These are phyloP conservation scores for Rhododendron griersonianum DNA, from an alignment of 148 eudicot species.

Conservation along the genomic window DNA sequence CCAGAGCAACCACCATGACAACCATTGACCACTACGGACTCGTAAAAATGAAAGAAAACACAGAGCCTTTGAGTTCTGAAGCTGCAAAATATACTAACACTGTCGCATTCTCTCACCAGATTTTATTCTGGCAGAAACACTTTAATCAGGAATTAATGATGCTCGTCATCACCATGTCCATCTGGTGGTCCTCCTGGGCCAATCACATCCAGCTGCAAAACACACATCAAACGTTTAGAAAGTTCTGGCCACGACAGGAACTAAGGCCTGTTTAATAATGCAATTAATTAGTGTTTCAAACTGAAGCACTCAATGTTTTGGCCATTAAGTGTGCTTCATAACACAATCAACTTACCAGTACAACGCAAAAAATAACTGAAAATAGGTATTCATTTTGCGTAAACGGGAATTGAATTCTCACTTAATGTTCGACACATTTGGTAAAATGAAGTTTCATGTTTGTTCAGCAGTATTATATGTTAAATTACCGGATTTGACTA, in stretches of 20 bases:
- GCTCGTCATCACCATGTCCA: slow-evolving; percentile 56
- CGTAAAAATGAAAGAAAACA: slow-evolving; percentile 26
- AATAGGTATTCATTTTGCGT: background rate
- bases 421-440: background rate
- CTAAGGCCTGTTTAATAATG: background rate
- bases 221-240: background rate
- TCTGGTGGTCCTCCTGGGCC: slow-evolving; percentile 89
- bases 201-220: slow-evolving; percentile 73
- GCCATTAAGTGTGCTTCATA: background rate
- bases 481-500: background rate
- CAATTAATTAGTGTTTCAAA: background rate
- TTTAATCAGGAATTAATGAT: slow-evolving; percentile 44
- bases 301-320: background rate
- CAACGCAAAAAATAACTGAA: background rate
- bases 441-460: background rate
- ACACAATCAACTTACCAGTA: background rate
- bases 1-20: slow-evolving; percentile 21
- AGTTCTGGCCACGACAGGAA: background rate
- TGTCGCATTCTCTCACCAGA: slow-evolving; percentile 39
- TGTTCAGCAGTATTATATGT: background rate
- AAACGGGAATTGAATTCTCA: background rate
- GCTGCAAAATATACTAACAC: slow-evolving; percentile 28
- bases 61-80: slow-evolving; percentile 35
- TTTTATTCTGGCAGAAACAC: slow-evolving; percentile 43
- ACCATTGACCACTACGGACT: slow-evolving; percentile 2